Evolutionary conservation across 257 asterid species (phyloP), one percentile per base, ranked within the genome.

Genomic region (Vinca minor): DNA sequence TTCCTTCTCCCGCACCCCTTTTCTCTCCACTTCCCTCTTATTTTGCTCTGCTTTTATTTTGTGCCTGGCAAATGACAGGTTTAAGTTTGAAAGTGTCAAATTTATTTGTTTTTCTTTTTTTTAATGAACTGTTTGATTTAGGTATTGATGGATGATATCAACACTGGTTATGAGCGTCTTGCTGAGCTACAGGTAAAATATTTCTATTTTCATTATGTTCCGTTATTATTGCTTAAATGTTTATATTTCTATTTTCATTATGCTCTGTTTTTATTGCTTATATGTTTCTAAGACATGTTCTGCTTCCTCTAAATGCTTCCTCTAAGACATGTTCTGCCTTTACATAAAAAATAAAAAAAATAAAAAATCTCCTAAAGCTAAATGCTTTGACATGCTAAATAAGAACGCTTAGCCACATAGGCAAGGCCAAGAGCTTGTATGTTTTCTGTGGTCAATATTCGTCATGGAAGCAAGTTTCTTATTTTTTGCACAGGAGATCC

Each of bases 81-180:
- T 13, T 28, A 28, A 26, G 17, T 60, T 41, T 36, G 32, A 23
- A 25, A 4, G 20, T 20, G 11, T 59, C 35, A 39, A 9, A 3
- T 62, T 62, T 62, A 23, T 1, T 25, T 25, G 2, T 25, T 1
- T 41, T 1, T 1, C 7, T 15, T 0, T 54, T 2, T 55, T 34
- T 17, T 44, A 44, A 41, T 20, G 9, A 38, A 29, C 52, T 66
- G 31, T 65, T 52, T 48, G 60, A 62, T 77, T 66, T 79, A 92
- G 98, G 93, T 92, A 39, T 73, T 92, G 59, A 81, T 86, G 83
- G 98, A 92, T 76, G 98, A 92, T 66, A 85, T 89, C 73, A 92
- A 87, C 60, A 80, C 96, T 4, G 98, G 98, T 38, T 92, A 92
- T 46, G 98, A 92, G 85, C 96, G 96, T 38, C 91, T 92, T 69